Evolutionary conservation across 192 early-diverging fungal genomes (phyloP), one percentile per base, ranked within the genome.

Genomic region (Coemansia sp.): DNA sequence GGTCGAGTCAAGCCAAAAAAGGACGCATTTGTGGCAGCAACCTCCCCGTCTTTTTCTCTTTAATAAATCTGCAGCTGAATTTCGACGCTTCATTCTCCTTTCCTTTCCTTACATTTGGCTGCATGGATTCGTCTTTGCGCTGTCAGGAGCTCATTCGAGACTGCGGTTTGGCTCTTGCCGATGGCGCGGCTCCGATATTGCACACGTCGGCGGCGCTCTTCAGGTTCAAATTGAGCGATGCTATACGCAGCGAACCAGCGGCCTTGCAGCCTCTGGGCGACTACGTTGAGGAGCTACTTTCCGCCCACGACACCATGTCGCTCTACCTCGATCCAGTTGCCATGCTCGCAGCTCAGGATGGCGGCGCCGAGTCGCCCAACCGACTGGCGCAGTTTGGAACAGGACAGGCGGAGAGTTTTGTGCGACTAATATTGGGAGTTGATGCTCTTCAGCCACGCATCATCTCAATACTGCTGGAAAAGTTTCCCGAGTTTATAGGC

Each of bases 391-490:
- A 41, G 13, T 5, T 41, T 13, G 42, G 56, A 17, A 18, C 35
- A 26, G 37, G 18, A 6, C n/a, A 54, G 32, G 27, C 47, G 4
- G 83, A 87, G 23, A 87, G 83, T 60, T 57, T 87, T 21, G 75
- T 85, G 33, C 78, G 81, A 33, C 70, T 81, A 8, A 48, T 89
- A 37, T 54, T 89, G 19, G 70, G 78, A 2, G 73, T 87, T 4
- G 85, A 87, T 35, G 41, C 61, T 15, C 31, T 89, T 19, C 88
- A 89, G 41, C 54, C 82, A 1, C 76, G 66, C 5, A 53, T 87
- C 3, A 70, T 84, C 7, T 41, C 54, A 13, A 54, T 68, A 33
- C 60, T 86, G 7, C 62, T 87, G 50, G 85, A 87, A 31, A 78
- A 73, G 52, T 63, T 87, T 21, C 79, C 84, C 11, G 86, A 86